Evolutionary conservation across 2,329 filamentous ascomycete genomes (phyloP).

Genomic region (Periconia sp.): DNA sequence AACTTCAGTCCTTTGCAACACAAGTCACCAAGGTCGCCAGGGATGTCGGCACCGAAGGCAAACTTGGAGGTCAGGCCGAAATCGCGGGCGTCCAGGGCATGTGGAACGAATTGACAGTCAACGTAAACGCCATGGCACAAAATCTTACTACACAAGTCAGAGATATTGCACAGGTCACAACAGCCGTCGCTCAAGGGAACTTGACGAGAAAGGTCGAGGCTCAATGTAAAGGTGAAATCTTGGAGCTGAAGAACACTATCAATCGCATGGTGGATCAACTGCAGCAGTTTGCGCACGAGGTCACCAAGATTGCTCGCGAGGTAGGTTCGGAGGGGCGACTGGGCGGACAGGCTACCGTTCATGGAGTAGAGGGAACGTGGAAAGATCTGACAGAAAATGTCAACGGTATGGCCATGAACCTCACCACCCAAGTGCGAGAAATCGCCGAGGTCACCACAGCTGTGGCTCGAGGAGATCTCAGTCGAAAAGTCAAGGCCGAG

Average conservation of each 20-base stretch:
- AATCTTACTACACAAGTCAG: conserved; percentile 57
- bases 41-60: conserved; percentile 66
- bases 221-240: conserved; percentile 55
- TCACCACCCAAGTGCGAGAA: conserved; percentile 55
- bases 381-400: conserved; percentile 58
- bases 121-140: conserved; percentile 57
- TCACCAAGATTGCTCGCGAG: conserved; percentile 55
- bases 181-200: conserved; percentile 55
- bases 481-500: conserved; percentile 55
- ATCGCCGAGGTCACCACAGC: conserved; percentile 57
- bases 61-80: conserved; percentile 64
- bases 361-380: conserved; percentile 57
- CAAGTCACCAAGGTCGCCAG: conserved; percentile 66
- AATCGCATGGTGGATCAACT: conserved; percentile 58
- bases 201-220: conserved; percentile 55
- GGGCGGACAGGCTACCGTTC: conserved; percentile 55
- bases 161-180: conserved; percentile 57
- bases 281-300: conserved; percentile 56
- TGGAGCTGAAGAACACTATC: conserved; percentile 55
- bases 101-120: conserved; percentile 65
- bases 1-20: conserved; percentile 66
- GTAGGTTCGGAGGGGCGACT: conserved; percentile 56
- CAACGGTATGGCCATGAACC: conserved; percentile 56
- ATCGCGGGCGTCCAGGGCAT: conserved; percentile 67
- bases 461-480: conserved; percentile 54